phyloP scores from a whole-genome alignment of 345 rosid genomes.

The Nasturtium officinale region DNA sequence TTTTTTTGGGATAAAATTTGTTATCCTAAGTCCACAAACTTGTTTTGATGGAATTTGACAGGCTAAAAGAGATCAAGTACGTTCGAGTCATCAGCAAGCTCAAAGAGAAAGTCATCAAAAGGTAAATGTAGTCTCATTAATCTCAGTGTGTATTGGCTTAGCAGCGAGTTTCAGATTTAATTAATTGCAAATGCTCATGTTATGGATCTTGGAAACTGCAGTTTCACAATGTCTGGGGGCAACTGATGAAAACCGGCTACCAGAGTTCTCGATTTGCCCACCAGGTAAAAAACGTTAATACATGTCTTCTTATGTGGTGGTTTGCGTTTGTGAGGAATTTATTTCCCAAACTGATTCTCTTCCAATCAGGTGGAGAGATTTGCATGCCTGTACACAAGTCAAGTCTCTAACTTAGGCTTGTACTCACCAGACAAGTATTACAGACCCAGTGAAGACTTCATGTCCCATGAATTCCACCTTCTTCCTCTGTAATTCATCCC shows the following conservation, averaged over 20 bases:
- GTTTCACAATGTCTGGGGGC: conserved; percentile 98
- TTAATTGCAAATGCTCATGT: background rate
- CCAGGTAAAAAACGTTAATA: conserved; percentile 53
- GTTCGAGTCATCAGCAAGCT: conserved; percentile 65
- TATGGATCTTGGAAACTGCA: conserved; percentile 32
- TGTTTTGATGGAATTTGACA: conserved; percentile 39
- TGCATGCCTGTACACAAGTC: conserved; percentile 94
- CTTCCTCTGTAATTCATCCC: conserved; percentile 52
- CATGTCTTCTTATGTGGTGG: background rate
- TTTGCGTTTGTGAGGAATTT: conserved; percentile 5
- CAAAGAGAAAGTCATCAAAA: conserved; percentile 73
- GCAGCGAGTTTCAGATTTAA: background rate
- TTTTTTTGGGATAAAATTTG: background rate
- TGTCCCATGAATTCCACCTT: conserved; percentile 91
- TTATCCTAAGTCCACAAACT: background rate
- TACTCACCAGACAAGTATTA: conserved; percentile 94
- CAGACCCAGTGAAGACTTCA: conserved; percentile 88
- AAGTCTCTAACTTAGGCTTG: conserved; percentile 83
- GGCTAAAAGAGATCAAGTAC: conserved; percentile 57
- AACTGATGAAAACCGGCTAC: conserved; percentile 96
- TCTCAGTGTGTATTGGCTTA: background rate
- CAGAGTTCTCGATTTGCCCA: conserved; percentile 99
- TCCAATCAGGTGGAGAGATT: conserved; percentile 95
- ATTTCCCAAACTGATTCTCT: background rate
- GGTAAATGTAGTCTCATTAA: conserved; percentile 45